phyloP scores from a whole-genome alignment of 768 basidiomycete species.

The Chalciporus piperatus region DNA sequence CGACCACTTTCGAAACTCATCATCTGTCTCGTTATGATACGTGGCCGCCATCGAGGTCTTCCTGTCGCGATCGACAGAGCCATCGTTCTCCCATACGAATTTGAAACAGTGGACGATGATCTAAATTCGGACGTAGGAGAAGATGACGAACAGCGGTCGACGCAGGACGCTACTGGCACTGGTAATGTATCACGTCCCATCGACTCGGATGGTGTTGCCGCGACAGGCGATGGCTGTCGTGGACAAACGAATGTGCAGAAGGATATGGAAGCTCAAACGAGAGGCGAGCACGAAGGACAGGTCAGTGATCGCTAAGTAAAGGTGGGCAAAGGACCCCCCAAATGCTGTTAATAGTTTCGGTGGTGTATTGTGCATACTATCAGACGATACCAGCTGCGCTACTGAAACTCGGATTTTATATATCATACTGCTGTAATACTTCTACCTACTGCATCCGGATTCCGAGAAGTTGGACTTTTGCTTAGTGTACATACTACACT shows the following conservation, averaged over 20 bases:
- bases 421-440: too few species aligned
- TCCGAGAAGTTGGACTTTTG: too few species aligned
- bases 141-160: slow-evolving; percentile 16
- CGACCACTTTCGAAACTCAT: slow-evolving; percentile 84
- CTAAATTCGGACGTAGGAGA: slow-evolving; percentile 5
- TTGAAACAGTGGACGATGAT: slow-evolving; percentile 32
- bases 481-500: too few species aligned
- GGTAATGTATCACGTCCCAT: neutral
- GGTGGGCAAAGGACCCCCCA: too few species aligned
- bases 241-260: neutral
- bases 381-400: too few species aligned
- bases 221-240: neutral
- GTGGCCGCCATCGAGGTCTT: slow-evolving; percentile 86
- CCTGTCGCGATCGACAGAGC: slow-evolving; percentile 89
- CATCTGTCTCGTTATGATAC: slow-evolving; percentile 85
- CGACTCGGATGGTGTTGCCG: neutral
- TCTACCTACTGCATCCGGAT: too few species aligned
- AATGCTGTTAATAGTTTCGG: too few species aligned
- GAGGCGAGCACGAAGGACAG: neutral
- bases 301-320: neutral
- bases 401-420: too few species aligned
- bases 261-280: neutral
- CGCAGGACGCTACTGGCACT: neutral
- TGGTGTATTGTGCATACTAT: too few species aligned
- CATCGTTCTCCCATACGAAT: slow-evolving; percentile 74